Conservation (phyloP, 1,284 basidiomycete species). For the Cryptococcus sp. region DNA sequence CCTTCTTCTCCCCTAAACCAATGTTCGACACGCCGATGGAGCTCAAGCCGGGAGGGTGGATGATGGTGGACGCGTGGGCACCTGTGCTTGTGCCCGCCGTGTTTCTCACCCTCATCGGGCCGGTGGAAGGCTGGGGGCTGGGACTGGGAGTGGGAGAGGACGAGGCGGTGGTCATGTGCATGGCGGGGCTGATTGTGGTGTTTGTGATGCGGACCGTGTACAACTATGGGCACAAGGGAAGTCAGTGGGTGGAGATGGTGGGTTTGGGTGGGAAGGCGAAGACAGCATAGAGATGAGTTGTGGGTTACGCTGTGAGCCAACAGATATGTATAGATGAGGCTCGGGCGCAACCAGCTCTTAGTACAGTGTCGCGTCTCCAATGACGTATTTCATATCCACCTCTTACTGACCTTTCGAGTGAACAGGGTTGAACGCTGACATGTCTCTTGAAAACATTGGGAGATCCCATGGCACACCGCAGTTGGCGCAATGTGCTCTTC, state of each 20-base stretch:
- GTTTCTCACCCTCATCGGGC: conserved; percentile 40
- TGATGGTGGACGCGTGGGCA: conserved; percentile 43
- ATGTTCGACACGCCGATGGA: conserved; percentile 40
- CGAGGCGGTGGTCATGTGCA: conserved; percentile 37
- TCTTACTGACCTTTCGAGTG: too few species aligned
- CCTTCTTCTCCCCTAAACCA: conserved; percentile 39
- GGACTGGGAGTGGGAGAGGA: conserved; percentile 29
- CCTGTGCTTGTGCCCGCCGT: conserved; percentile 37
- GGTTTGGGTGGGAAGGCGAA: conserved; percentile 21
- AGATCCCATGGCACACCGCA: too few species aligned
- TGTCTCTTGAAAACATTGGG: too few species aligned
- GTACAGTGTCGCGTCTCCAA: too few species aligned
- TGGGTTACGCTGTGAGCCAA: too few species aligned
- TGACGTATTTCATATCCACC: too few species aligned
- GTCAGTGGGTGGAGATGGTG: conserved; percentile 15
- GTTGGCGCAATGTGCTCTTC: too few species aligned
- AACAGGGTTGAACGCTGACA: too few species aligned
- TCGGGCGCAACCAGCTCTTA: too few species aligned
- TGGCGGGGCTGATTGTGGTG: conserved; percentile 19
- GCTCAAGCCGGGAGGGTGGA: conserved; percentile 43
- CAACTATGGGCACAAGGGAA: conserved; percentile 33
- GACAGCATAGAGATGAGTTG: not conserved
- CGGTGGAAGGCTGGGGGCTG: conserved; percentile 36
- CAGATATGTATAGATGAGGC: too few species aligned
- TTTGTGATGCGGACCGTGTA: conserved; percentile 36